These are phyloP conservation scores for Cordyceps cicadae DNA, from an alignment of 2,329 filamentous ascomycete species.

Conservation along the genomic window DNA sequence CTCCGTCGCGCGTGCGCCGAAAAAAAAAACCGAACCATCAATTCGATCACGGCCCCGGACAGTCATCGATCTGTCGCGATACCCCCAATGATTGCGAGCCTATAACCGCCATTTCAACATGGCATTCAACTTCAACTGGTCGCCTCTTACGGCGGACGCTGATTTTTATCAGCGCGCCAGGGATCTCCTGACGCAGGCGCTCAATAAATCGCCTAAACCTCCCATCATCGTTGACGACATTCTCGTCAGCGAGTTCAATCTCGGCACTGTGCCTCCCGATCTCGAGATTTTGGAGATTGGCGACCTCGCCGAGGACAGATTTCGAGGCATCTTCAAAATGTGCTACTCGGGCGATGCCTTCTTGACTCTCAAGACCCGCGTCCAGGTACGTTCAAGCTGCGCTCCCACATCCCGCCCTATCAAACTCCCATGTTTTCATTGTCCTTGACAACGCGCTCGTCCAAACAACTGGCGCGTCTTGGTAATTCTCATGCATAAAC, in stretches of 20 bases:
- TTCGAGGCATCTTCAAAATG: conserved; percentile 99
- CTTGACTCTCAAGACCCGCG: conserved; percentile 86
- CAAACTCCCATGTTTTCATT: not conserved
- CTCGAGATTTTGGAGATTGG: conserved; percentile 97
- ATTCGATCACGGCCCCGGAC: not conserved
- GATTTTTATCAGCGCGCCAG: conserved; percentile 82
- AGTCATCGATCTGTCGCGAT: not conserved
- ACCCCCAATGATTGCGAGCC: conserved; percentile 27
- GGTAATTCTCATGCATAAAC: not conserved
- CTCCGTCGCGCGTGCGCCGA: not conserved
- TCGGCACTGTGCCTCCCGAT: conserved; percentile 88
- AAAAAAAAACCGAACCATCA: not conserved
- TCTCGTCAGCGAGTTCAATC: conserved; percentile 92
- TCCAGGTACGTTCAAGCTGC: conserved; percentile 57
- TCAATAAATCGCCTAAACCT: conserved; percentile 97
- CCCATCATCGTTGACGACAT: conserved; percentile 99
- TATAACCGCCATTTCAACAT: conserved; percentile 52
- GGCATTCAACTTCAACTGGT: conserved; percentile 99
- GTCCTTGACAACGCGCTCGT: not conserved
- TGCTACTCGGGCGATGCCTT: conserved; percentile 94
- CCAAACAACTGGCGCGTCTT: not conserved
- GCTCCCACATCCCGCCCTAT: conserved; percentile 11
- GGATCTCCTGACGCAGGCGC: conserved; percentile 85
- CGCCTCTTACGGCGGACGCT: conserved; percentile 91
- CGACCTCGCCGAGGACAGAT: conserved; percentile 91